Base-by-base conservation (phyloP, 2,329 filamentous ascomycete species). In the Plenodomus lindquistii region DNA sequence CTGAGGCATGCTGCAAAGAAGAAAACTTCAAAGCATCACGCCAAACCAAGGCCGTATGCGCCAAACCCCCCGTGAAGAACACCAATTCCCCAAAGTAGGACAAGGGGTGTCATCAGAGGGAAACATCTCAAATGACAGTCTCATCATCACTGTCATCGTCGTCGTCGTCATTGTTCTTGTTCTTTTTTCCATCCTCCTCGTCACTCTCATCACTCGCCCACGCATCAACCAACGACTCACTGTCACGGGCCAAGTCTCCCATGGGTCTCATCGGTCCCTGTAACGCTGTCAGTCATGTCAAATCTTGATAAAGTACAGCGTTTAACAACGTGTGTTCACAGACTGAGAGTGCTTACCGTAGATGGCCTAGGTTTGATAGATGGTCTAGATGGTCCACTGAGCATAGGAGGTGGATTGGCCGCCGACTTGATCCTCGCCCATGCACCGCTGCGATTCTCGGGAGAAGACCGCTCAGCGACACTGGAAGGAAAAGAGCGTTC, bases 151-250 rank as follows among this genome's bases (percentile, higher is more conserved):
- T 63, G 40, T 78, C 69, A 21, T 62, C 53, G 31, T 58, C 55
- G 18, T 71, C 74, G 8, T 75, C 73, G 34, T 81, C 78, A 2
- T 71, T 59, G 41, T 79, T 77, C 2, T 72, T 73, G 21, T 80
- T 78, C 1, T 73, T 60, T 67, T 75, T 21, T 68, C 75, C 21
- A 66, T 74, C 29, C 10, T 51, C 42, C 4, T 50, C 35, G 2
- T 53, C 48, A 15, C 44, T 54, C 19, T 60, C 54, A 24, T 60
- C 55, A 10, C 56, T 57, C 34, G 66, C 61, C 46, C 48, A 53
- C 1, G 40, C 38, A 19, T 48, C 46, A 8, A 47, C 39, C 16
- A 37, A 2, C 2, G 51, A 39, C 2, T 37, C 44, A 9, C 24
- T 21, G 15, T 52, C 43, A 15, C 27, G 44, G 18, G 22, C n/a